These are phyloP conservation scores for Salvia rosmarinus DNA, from an alignment of 257 asterid species.

Conservation along the genomic window DNA sequence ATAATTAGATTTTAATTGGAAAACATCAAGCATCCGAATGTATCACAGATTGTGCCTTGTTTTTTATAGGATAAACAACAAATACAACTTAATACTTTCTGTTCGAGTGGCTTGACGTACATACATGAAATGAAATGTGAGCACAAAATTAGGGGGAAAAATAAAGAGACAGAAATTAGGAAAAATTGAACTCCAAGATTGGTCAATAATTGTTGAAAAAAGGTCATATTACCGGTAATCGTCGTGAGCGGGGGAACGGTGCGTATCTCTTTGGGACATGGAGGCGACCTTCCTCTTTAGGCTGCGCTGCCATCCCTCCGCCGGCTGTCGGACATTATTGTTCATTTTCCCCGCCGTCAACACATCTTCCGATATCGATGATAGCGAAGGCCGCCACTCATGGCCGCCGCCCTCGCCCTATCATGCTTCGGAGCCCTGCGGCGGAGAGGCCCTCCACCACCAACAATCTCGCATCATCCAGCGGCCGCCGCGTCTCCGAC, in stretches of 20 bases:
- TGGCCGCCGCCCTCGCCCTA: slow-evolving; percentile 27
- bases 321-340: slow-evolving; percentile 17
- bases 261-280: slow-evolving; percentile 34
- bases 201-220: background rate
- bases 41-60: no score
- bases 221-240: slow-evolving; percentile 37
- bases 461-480: slow-evolving; percentile 50
- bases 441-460: slow-evolving; percentile 36
- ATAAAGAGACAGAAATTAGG: background rate
- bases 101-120: background rate
- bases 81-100: no score
- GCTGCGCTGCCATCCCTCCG: slow-evolving; percentile 37
- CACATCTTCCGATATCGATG: slow-evolving; percentile 52
- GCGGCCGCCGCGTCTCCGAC: slow-evolving; percentile 25
- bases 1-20: no score
- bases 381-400: slow-evolving; percentile 52
- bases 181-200: background rate
- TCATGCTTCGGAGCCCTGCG: slow-evolving; percentile 45
- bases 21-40: no score
- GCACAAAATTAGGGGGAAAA: background rate
- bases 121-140: background rate
- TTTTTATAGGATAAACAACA: no score
- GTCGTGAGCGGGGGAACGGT: slow-evolving; percentile 24
- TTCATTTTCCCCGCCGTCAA: slow-evolving; percentile 27
- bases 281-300: slow-evolving; percentile 44